Evolutionary conservation across 495 filamentous ascomycete genomes (phyloP).

Genomic region (Trichoderma erinaceum): DNA sequence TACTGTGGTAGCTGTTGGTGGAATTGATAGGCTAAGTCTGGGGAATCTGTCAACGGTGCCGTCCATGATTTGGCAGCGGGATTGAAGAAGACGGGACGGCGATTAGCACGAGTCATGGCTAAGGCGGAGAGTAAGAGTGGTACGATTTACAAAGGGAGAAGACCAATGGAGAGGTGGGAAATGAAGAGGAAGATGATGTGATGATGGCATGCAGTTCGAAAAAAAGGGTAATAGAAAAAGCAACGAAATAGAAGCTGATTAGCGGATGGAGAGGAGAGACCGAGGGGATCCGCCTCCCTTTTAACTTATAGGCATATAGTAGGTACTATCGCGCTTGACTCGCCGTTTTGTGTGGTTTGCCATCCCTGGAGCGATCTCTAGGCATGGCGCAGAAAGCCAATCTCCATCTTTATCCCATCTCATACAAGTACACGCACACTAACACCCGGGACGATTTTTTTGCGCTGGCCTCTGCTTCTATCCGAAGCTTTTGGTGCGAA

Average conservation of each 20-base stretch:
- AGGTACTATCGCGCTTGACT: no score
- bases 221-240: no score
- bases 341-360: no score
- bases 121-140: no score
- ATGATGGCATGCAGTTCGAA: background rate
- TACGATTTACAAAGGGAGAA: background rate
- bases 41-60: background rate
- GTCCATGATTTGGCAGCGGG: conserved; percentile 13
- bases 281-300: background rate
- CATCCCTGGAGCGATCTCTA: no score
- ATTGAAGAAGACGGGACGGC: conserved; percentile 16
- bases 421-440: background rate
- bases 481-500: background rate
- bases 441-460: background rate
- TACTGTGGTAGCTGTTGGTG: conserved; percentile 49
- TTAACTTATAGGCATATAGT: background rate
- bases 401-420: background rate
- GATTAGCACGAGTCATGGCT: background rate
- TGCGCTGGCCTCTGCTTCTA: background rate
- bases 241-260: background rate
- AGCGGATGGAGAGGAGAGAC: background rate
- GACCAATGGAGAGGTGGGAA: background rate
- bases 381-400: no score
- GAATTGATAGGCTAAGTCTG: conserved; percentile 27
- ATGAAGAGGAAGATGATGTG: background rate